Conservation (phyloP, 257 asterid genomes). For the Nicotiana attenuata region DNA sequence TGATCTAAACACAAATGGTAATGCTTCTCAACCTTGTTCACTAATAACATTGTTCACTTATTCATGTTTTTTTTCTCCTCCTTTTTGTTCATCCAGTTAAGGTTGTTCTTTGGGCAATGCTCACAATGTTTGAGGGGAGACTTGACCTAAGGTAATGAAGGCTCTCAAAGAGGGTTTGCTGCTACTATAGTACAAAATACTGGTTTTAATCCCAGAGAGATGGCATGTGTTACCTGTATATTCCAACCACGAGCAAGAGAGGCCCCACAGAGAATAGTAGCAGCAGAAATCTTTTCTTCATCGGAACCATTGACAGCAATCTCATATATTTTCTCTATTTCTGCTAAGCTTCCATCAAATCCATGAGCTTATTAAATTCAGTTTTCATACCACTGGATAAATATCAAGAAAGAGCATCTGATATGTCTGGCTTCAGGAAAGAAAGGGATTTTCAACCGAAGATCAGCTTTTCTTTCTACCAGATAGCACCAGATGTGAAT, state of each 20-base stretch:
- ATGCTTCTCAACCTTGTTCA: conserved; percentile 3
- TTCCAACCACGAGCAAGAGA: conserved; percentile 97
- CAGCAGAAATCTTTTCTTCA: conserved; percentile 93
- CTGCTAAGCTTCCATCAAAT: conserved; percentile 91
- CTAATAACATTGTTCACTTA: neutral
- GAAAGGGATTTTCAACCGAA: conserved; percentile 17
- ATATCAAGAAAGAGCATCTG: conserved; percentile 11
- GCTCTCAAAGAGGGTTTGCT: neutral
- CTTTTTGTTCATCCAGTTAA: neutral
- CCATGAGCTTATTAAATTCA: conserved; percentile 49
- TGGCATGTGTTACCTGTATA: conserved; percentile 61
- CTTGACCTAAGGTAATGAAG: neutral
- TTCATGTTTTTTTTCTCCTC: neutral
- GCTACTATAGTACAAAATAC: neutral
- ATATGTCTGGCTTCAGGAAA: conserved; percentile 22
- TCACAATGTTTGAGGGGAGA: neutral
- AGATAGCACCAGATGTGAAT: neutral
- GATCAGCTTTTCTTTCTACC: neutral
- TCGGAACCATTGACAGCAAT: conserved; percentile 77
- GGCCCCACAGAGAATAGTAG: conserved; percentile 86
- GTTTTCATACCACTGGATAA: conserved; percentile 37
- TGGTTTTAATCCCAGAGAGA: neutral
- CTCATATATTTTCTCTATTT: conserved; percentile 90
- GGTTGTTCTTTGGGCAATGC: neutral
- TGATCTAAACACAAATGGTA: neutral